A percentile compares a stretch with the other conserved stretches of the same genome.
Evolutionary conservation across 2,329 filamentous ascomycete species (phyloP).

Genomic region (Xylaria sp.): DNA sequence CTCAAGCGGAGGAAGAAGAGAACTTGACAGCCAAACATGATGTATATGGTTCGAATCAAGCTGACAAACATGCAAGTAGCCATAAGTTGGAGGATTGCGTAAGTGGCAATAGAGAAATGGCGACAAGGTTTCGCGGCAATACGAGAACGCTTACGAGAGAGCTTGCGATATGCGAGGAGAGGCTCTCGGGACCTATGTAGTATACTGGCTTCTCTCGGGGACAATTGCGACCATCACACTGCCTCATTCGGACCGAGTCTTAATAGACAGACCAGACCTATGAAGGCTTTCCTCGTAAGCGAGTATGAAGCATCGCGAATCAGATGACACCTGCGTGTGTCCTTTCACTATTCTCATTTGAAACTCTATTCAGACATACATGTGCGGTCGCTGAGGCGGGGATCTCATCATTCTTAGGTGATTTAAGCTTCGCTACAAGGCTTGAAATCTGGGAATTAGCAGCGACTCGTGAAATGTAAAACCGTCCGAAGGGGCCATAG

Average conservation of each 20-base stretch:
- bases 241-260: conserved; percentile 32
- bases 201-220: conserved; percentile 1
- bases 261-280: conserved; percentile 8
- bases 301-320: not conserved
- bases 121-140: conserved; percentile 30
- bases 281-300: conserved; percentile 14
- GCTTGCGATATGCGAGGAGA: conserved; percentile 7
- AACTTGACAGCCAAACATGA: conserved; percentile 9
- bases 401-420: not conserved
- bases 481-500: not conserved
- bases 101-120: conserved; percentile 15
- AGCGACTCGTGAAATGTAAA: not conserved
- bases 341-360: not conserved
- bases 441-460: conserved; percentile 1
- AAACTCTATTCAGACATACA: conserved; percentile 23
- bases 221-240: conserved; percentile 8
- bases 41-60: conserved; percentile 4
- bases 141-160: conserved; percentile 33
- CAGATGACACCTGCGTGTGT: conserved; percentile 19
- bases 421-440: conserved; percentile 14
- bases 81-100: conserved; percentile 13
- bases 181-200: not conserved
- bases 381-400: not conserved
- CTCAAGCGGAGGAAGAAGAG: not conserved
- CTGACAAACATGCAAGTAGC: conserved; percentile 1